Percentiles rank a stretch among this genome's conserved stretches.
Evolutionary conservation across 2,329 filamentous ascomycete genomes (phyloP).

Genomic region (Penicillium sclerotiorum): DNA sequence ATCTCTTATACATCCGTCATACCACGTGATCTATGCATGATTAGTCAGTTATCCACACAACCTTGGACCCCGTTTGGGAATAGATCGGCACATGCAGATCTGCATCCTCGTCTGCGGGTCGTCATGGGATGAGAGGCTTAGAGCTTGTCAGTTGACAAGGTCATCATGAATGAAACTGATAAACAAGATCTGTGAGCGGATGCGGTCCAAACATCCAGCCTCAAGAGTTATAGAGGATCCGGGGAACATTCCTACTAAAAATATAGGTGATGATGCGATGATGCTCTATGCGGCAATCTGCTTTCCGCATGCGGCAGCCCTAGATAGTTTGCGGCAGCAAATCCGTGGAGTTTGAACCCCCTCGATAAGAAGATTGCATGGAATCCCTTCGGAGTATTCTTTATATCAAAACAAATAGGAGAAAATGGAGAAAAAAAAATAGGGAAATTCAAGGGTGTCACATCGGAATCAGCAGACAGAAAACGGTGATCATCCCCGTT

Average conservation of each 20-base stretch:
- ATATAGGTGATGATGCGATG: slow-evolving; percentile 24
- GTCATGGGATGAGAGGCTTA: slow-evolving; percentile 12
- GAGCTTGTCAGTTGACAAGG: slow-evolving; percentile 24
- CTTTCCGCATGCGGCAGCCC: slow-evolving; percentile 32
- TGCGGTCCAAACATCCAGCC: neutral
- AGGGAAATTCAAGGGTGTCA: slow-evolving; percentile 7
- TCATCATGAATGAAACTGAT: slow-evolving; percentile 8
- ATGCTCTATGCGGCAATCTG: slow-evolving; percentile 29
- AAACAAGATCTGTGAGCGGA: neutral
- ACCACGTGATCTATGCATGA: neutral
- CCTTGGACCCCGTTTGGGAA: neutral
- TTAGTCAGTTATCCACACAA: neutral
- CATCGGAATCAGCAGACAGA: slow-evolving; percentile 26
- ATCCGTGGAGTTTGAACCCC: slow-evolving; percentile 2
- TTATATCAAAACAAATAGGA: neutral
- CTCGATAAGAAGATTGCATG: slow-evolving; percentile 11
- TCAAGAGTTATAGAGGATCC: neutral
- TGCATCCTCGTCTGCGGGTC: neutral
- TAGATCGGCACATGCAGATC: neutral
- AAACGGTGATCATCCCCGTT: slow-evolving; percentile 16
- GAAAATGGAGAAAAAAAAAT: neutral
- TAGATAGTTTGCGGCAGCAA: slow-evolving; percentile 16
- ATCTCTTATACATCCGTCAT: neutral
- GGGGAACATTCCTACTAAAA: slow-evolving; percentile 11
- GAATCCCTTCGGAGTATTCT: slow-evolving; percentile 1